Evolutionary conservation across 2,329 filamentous ascomycete genomes (phyloP).

Genomic region (Hymenoscyphus salicellus): DNA sequence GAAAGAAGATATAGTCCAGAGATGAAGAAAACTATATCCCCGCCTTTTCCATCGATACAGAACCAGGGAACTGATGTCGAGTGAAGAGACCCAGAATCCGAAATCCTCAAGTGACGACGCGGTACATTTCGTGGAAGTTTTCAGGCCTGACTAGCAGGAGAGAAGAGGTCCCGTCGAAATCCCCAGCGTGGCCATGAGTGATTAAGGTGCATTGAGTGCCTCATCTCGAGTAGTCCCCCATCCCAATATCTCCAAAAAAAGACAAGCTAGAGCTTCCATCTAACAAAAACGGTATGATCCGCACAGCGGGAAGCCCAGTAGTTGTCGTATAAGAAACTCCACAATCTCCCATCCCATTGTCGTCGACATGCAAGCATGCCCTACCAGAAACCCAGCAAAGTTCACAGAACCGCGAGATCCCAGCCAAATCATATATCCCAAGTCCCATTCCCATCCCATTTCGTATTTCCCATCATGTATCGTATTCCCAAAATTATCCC

Average conservation of each 20-base stretch:
- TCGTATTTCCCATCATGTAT: conserved; percentile 9
- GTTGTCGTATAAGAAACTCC: neutral
- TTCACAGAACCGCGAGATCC: conserved; percentile 16
- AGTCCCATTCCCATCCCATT: conserved; percentile 11
- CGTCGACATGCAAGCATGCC: conserved; percentile 33
- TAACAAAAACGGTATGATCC: neutral
- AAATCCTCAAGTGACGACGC: neutral
- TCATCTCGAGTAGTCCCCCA: neutral
- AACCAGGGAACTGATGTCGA: neutral
- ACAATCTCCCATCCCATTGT: conserved; percentile 9
- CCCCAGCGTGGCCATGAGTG: neutral
- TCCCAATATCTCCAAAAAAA: neutral
- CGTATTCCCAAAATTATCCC: conserved; percentile 5
- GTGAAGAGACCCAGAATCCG: neutral
- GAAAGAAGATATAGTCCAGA: neutral
- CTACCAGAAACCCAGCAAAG: conserved; percentile 20
- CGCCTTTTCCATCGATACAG: neutral
- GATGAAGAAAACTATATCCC: neutral
- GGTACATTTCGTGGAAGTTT: neutral
- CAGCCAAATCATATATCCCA: conserved; percentile 22
- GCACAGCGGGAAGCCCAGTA: conserved; percentile 2
- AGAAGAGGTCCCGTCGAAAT: neutral
- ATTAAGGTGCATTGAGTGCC: neutral
- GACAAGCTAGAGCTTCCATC: neutral
- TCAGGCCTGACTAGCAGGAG: neutral